Conservation (phyloP, 2,329 filamentous ascomycete species). For the Aaosphaeria pasadenensis region DNA sequence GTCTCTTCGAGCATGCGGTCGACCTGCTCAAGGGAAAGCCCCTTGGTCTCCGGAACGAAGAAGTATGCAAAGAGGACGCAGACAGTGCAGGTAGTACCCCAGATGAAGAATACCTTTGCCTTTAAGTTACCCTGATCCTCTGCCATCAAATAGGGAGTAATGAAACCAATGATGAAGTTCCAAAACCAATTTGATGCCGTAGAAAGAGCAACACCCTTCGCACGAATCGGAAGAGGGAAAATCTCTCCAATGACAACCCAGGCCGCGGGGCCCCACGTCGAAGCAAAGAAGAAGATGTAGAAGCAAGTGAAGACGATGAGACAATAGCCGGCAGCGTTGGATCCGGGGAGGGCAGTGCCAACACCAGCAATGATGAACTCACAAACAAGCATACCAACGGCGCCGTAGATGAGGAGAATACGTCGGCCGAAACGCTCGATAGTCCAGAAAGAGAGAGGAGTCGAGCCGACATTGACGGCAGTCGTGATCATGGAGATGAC, state of each 20-base stretch:
- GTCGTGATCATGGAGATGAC: slow-evolving; percentile 82
- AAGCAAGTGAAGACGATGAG: slow-evolving; percentile 86
- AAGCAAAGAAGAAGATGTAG: slow-evolving; percentile 91
- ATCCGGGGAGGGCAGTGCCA: slow-evolving; percentile 38
- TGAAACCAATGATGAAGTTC: slow-evolving; percentile 61
- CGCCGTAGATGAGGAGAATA: slow-evolving; percentile 74
- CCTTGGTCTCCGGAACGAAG: slow-evolving; percentile 76
- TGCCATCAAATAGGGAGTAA: slow-evolving; percentile 70
- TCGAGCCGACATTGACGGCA: slow-evolving; percentile 82
- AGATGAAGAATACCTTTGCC: slow-evolving; percentile 54
- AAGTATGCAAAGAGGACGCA: slow-evolving; percentile 66
- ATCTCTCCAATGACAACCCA: slow-evolving; percentile 81
- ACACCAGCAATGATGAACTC: slow-evolving; percentile 82
- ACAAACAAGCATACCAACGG: slow-evolving; percentile 77
- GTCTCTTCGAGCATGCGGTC: slow-evolving; percentile 85
- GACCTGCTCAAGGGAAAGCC: slow-evolving; percentile 73
- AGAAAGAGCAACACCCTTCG: slow-evolving; percentile 80
- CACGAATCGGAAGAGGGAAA: slow-evolving; percentile 84
- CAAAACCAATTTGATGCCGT: slow-evolving; percentile 91
- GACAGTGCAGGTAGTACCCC: slow-evolving; percentile 50
- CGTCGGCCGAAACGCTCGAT: slow-evolving; percentile 82
- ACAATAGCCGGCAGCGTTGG: slow-evolving; percentile 49
- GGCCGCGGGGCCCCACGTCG: slow-evolving; percentile 77
- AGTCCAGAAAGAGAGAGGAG: slow-evolving; percentile 82
- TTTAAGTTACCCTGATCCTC: slow-evolving; percentile 63